Evolutionary conservation across 495 filamentous ascomycete species (phyloP).

Genomic region (Rhizodiscina lignyota): DNA sequence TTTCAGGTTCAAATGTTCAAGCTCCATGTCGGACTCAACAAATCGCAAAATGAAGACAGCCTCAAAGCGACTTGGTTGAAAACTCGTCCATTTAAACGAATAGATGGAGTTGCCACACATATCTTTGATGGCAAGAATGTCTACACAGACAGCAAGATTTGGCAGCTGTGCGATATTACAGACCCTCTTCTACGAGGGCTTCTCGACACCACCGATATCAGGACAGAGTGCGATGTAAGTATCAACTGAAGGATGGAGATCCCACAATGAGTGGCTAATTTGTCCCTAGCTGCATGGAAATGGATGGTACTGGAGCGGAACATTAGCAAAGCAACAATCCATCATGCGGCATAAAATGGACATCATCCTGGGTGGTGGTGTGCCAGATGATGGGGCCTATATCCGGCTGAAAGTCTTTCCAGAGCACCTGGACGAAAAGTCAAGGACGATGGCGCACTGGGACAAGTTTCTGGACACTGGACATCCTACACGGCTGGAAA

Average conservation of each 20-base stretch:
- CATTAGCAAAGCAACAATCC: constrained; percentile 60
- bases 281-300: constrained; percentile 27
- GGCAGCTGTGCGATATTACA: constrained; percentile 83
- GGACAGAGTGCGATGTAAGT: constrained; percentile 27
- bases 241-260: constrained; percentile 8
- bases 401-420: constrained; percentile 25
- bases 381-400: constrained; percentile 34
- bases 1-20: constrained; percentile 84
- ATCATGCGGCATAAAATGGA: constrained; percentile 73
- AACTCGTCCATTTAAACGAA: not conserved
- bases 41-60: not conserved
- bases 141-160: constrained; percentile 62
- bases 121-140: constrained; percentile 62
- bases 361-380: constrained; percentile 24
- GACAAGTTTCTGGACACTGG: not conserved
- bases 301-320: constrained; percentile 71
- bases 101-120: constrained; percentile 27
- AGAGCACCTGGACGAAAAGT: constrained; percentile 3
- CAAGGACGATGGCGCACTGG: too few relatives aligned
- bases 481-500: not conserved
- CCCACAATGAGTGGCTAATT: constrained; percentile 6
- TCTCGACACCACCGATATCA: constrained; percentile 28
- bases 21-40: constrained; percentile 17
- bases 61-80: not conserved
- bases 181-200: constrained; percentile 51